Evolutionary conservation across 2,329 filamentous ascomycete genomes (phyloP), one percentile per base, ranked within the genome.

Genomic region (Dothistroma pini): DNA sequence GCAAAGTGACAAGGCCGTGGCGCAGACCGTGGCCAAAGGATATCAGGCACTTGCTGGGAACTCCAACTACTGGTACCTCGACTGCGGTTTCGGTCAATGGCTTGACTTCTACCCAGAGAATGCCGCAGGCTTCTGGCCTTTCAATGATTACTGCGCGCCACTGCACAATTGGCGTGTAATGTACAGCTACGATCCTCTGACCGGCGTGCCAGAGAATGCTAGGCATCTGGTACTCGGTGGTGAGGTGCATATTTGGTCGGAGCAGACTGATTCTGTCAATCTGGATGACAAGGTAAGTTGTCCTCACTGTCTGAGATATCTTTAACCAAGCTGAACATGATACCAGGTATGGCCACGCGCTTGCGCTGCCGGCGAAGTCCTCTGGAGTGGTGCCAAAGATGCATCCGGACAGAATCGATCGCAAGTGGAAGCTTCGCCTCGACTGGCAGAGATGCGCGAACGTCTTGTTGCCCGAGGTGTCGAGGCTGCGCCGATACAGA

Each of bases 1-100:
- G 91, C 82, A 87, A 52, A 87, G 85, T 53, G 83, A 83, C 22
- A 78, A 77, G 11, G 84, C 88, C 6, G 83, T 92, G 54, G 80
- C 83, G 59, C 74, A 81, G 48, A 80, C 89, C 48, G 85, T 86
- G 0, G 76, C 75, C 32, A 78, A 80, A 58, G 91, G 91, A 12
- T 83, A 89, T 75, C 86, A 89, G 74, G 88, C 87, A 8, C 83
- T 95, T 57, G 86, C 84, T 67, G 91, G 89, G 66, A 87, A 90
- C 76, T 92, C 89, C 75, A 86, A 90, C 67, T 89, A 83, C 73
- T 93, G 89, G 87, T 73, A 73, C 56, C 86, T 95, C 56, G 90
- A 95, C 77, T 96, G 91, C 72, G 90, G 91, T 32, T 83, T 88
- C 65, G 91, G 91, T 47, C 84, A 89, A 69, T 95, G 89, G 88